Percentiles rank a stretch among this genome's conserved stretches.
These are phyloP conservation scores for Ulota crispa DNA, from an alignment of 225 moss, liverwort and hornwort genomes.

Conservation along the genomic window DNA sequence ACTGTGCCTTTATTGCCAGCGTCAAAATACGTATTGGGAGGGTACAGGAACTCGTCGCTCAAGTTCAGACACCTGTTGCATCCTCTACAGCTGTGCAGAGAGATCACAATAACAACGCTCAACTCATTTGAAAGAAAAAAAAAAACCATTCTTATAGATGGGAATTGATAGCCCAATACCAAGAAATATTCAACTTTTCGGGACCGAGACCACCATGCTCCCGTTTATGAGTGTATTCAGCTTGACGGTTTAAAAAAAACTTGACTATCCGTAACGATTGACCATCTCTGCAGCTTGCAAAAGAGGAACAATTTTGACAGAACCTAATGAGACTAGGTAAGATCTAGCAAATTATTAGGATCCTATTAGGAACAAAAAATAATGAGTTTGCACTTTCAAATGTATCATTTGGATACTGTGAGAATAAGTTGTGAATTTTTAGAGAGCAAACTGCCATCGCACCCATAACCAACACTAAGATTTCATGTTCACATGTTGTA, in stretches of 20 bases:
- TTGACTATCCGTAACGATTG: neutral
- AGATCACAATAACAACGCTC: neutral
- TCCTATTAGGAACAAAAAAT: too few species aligned
- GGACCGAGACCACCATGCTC: neutral
- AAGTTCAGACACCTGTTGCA: constrained; percentile 60
- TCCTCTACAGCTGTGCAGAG: constrained; percentile 51
- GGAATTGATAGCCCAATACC: neutral
- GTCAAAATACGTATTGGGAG: constrained; percentile 46
- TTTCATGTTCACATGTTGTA: too few species aligned
- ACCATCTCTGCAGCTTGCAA: neutral
- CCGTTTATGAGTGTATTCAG: neutral
- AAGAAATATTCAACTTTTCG: neutral
- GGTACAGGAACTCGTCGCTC: constrained; percentile 48
- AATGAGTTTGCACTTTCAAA: too few species aligned
- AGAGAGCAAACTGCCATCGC: too few species aligned
- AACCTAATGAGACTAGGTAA: too few species aligned
- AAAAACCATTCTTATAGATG: too few species aligned
- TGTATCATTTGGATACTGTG: too few species aligned
- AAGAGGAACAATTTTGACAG: neutral
- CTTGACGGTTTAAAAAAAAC: neutral
- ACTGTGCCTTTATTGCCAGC: constrained; percentile 62
- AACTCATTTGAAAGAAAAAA: neutral
- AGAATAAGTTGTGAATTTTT: too few species aligned
- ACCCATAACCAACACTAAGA: too few species aligned
- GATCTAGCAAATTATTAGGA: too few species aligned